Base-by-base conservation (phyloP, 108 stramenopile genomes). In the Pseudonitzschia multiseries region DNA sequence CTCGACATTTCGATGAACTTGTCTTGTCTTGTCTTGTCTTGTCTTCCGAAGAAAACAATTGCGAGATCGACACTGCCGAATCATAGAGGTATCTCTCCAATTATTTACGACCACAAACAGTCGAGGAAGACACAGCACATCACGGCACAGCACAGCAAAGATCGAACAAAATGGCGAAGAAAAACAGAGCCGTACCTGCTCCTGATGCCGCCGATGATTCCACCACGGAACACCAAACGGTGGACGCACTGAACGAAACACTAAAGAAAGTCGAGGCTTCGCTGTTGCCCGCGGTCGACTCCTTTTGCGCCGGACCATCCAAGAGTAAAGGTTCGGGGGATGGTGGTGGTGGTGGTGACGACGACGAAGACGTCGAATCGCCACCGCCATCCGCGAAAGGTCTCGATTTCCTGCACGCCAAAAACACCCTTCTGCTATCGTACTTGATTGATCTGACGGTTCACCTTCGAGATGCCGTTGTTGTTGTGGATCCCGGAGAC, bases 401-500 rank as follows among this genome's bases (percentile, higher is more conserved):
- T 29, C 67, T 95, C 14, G 90, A 95, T 69, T 90, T 91, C 77
- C 70, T 95, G 10, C 73, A 81, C 65, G 84, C 79, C 29, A 93
- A 93, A 75, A 95, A 92, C 68, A 76, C 78, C 0, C 48, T 95
- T 36, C 63, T 93, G 70, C 65, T 90, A 8, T 85, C 87, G 17
- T 95, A 95, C 59, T 29, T 95, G 66, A 89, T 93, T 63, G 94
- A 95, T 71, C 73, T 91, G 81, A 84, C 82, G 12, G 44, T 54
- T 27, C 77, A 73, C 28, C 61, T 83, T 50, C 57, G 65, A 43
- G 76, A 74, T 33, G 29, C 61, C 0, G 61, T 62, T n/a, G 61
- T 31, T 0, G 61, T 62, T n/a, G 61, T 31, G 5, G 24, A 22
- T 17, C 24, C 26, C 9, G 14, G 27, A 28, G 57, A 56, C 4